A percentile compares a stretch with the other conserved stretches of the same genome.
These are phyloP conservation scores for Trametes cingulata DNA, from an alignment of 768 basidiomycete genomes.

Conservation along the genomic window DNA sequence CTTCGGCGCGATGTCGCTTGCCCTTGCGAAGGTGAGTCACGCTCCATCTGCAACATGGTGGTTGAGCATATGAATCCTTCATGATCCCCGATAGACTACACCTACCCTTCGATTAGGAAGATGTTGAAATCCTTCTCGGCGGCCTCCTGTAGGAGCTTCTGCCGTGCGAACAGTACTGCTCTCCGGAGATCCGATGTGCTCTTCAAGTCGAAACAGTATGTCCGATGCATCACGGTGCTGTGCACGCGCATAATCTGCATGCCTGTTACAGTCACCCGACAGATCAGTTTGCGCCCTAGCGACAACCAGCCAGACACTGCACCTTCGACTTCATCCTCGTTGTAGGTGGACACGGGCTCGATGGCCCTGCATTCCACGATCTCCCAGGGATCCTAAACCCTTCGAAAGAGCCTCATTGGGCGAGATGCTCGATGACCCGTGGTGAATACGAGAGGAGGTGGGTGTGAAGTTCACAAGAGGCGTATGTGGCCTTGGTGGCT, in stretches of 20 bases:
- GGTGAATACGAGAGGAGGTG: not conserved
- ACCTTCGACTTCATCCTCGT: slow-evolving; percentile 53
- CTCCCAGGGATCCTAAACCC: slow-evolving; percentile 67
- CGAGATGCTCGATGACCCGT: slow-evolving; percentile 16
- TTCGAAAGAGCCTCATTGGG: slow-evolving; percentile 41
- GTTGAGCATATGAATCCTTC: not conserved
- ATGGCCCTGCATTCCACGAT: slow-evolving; percentile 68
- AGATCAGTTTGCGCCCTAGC: too few species aligned
- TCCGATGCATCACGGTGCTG: slow-evolving; percentile 54
- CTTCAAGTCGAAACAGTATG: slow-evolving; percentile 47
- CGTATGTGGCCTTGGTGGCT: too few species aligned
- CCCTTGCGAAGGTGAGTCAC: slow-evolving; percentile 33
- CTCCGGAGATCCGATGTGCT: slow-evolving; percentile 49
- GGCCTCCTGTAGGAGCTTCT: slow-evolving; percentile 61
- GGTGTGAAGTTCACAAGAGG: not conserved
- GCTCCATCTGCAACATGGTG: slow-evolving; percentile 12
- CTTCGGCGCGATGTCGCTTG: slow-evolving; percentile 63
- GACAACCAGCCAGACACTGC: not conserved
- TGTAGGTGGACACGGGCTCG: slow-evolving; percentile 64
- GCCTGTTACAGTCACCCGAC: slow-evolving; percentile 44
- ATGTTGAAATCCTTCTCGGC: slow-evolving; percentile 59
- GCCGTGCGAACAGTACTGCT: slow-evolving; percentile 61
- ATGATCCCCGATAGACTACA: not conserved
- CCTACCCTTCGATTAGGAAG: slow-evolving; percentile 67
- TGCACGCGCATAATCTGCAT: slow-evolving; percentile 59